phyloP scores from a whole-genome alignment of 2,329 filamentous ascomycete species.

The Ophioceras dolichostomum region DNA sequence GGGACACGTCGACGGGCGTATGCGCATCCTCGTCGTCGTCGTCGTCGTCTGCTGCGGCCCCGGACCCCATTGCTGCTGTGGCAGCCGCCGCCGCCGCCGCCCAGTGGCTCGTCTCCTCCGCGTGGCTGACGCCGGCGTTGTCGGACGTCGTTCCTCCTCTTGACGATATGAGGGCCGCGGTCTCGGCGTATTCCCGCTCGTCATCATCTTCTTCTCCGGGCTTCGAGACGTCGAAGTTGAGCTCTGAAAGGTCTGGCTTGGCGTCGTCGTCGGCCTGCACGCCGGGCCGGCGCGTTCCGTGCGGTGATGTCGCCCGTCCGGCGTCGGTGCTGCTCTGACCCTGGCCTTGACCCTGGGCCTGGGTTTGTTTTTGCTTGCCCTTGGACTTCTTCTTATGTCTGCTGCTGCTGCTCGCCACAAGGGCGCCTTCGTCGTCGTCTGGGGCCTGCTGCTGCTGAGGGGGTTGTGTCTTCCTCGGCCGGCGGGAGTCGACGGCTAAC shows the following conservation, averaged over 20 bases:
- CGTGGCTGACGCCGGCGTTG: background rate
- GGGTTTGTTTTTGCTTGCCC: slow-evolving; percentile 7
- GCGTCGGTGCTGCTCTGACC: too few relatives aligned
- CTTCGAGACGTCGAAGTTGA: slow-evolving; percentile 5
- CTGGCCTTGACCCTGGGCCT: too few relatives aligned
- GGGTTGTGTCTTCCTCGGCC: background rate
- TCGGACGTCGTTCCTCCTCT: background rate
- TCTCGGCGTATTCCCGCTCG: slow-evolving; percentile 3
- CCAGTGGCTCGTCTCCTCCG: slow-evolving; percentile 11
- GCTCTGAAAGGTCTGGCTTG: slow-evolving; percentile 4
- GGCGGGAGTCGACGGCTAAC: background rate
- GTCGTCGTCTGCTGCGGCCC: too few relatives aligned
- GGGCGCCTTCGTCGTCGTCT: background rate
- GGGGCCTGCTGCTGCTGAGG: background rate
- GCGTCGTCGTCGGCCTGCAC: background rate
- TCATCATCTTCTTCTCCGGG: slow-evolving; percentile 6
- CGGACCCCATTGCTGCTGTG: too few relatives aligned
- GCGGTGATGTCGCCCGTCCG: slow-evolving; percentile 2
- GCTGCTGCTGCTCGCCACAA: slow-evolving; percentile 1
- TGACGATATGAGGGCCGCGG: too few relatives aligned
- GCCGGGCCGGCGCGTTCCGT: background rate
- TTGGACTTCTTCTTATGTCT: slow-evolving; percentile 8
- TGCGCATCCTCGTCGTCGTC: too few relatives aligned
- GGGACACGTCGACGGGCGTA: slow-evolving; percentile 2
- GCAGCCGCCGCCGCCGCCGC: slow-evolving; percentile 3